Evolutionary conservation across 352 stramenopile genomes (phyloP), one percentile per base, ranked within the genome.

Genomic region (Globisporangium sylvaticum): DNA sequence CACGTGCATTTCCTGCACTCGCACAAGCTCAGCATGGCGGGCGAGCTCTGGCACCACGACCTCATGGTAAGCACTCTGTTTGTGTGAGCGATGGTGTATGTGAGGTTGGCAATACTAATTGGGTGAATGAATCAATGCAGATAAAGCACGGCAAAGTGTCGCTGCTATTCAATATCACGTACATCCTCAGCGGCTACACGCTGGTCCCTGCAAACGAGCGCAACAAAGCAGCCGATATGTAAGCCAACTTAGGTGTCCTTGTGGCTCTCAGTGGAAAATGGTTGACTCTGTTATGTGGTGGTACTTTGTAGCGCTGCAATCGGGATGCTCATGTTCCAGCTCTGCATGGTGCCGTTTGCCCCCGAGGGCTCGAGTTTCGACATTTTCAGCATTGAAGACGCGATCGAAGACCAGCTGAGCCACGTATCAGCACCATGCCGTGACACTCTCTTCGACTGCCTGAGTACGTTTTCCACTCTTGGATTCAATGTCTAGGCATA

Each of bases 1-100:
- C 68, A 81, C 31, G 70, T 90, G 34, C 72, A 90, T 54, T 90
- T 88, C 58, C 64, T 90, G n/a, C 82, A 90, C 58, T 67, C 67
- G 20, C 78, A 90, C 24, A 58, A 58, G 31, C 60, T 88, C 20
- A 88, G 78, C 31, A 67, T 84, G 50, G 79, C 77, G 1, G 82
- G 82, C 15, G 78, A 90, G 62, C 44, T 90, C 34, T 72, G 62
- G 48, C 71, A 72, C n/a, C 74, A 83, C 22, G 72, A 87, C 59
- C 67, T 88, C 1, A 69, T 85, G 78, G 79, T 89, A 48, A 58
- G 67, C 69, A 31, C 20, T 37, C 3, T 31, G 14, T 22, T 0
- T 37, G 5, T 37, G 31, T 8, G 9, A 8, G 27, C 20, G 10
- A 12, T 25, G n/a, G 27, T 5, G 3, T 10, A 31, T 31, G 46